Evolutionary conservation across 164 flowering plant genomes (phyloP).

Genomic region (Kingdonia uniflora): DNA sequence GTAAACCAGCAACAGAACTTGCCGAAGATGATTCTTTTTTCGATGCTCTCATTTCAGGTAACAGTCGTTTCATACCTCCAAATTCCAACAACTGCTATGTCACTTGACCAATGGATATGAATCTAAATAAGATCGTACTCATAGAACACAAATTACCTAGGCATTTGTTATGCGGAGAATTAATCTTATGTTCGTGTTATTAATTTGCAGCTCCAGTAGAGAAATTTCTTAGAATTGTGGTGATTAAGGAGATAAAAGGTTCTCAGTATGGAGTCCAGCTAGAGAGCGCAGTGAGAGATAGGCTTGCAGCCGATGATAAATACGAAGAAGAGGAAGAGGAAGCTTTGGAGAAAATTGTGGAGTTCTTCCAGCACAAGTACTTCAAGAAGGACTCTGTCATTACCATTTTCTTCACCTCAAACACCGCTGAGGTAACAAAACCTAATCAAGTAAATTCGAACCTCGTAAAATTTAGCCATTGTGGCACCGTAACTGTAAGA

Average conservation of each 20-base stretch:
- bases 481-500: not conserved
- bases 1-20: slow-evolving; percentile 45
- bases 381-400: slow-evolving; percentile 60
- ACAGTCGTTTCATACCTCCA: too few species aligned
- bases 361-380: slow-evolving; percentile 69
- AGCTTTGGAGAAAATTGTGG: slow-evolving; percentile 53
- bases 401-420: slow-evolving; percentile 48
- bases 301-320: slow-evolving; percentile 65
- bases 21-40: slow-evolving; percentile 68
- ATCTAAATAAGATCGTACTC: too few species aligned
- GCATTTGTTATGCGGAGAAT: too few species aligned
- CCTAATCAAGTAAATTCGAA: not conserved
- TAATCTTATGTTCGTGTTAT: too few species aligned
- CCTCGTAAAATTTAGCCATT: not conserved
- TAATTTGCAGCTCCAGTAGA: slow-evolving; percentile 63
- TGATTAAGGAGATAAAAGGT: slow-evolving; percentile 92
- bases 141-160: too few species aligned
- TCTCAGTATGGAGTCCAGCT: slow-evolving; percentile 84
- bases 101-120: too few species aligned
- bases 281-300: slow-evolving; percentile 79
- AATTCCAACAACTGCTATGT: too few species aligned
- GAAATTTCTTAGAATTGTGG: slow-evolving; percentile 59
- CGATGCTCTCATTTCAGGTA: slow-evolving; percentile 64
- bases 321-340: slow-evolving; percentile 91
- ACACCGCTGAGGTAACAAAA: slow-evolving; percentile 52